Evolutionary conservation across 108 stramenopile species (phyloP).

Genomic region (Skeletonema costatum): DNA sequence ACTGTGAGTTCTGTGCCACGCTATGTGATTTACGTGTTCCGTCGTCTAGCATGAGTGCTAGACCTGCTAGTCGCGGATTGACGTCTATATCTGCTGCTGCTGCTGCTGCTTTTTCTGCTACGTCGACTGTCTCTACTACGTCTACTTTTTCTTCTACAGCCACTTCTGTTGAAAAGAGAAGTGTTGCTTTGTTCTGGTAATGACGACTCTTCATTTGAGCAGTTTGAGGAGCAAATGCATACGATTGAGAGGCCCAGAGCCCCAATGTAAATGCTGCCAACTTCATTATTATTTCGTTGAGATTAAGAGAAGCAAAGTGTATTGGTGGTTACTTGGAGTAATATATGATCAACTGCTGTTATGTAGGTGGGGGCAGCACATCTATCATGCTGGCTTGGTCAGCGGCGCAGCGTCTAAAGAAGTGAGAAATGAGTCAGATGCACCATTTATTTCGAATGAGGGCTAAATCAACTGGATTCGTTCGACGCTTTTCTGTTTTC

Average conservation of each 20-base stretch:
- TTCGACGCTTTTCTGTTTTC: no score
- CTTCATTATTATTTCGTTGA: no score
- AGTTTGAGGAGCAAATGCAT: not conserved
- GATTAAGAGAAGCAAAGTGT: no score
- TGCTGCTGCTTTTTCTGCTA: not conserved
- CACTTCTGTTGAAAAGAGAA: not conserved
- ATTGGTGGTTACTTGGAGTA: no score
- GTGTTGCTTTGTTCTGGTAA: not conserved
- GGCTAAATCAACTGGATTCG: no score
- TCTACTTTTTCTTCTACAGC: not conserved
- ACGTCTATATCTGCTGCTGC: not conserved
- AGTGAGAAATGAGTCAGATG: no score
- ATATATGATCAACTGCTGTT: no score
- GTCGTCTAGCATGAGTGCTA: constrained; percentile 55
- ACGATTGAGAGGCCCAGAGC: not conserved
- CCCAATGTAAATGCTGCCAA: not conserved
- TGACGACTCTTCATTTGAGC: not conserved
- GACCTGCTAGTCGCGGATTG: constrained; percentile 49
- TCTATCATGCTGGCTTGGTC: no score
- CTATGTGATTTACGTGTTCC: constrained; percentile 69
- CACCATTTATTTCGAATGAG: no score
- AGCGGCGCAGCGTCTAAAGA: no score
- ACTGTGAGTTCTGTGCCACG: constrained; percentile 64
- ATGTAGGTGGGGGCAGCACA: no score
- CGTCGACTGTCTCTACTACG: no score